These are phyloP conservation scores for Arachnopeziza araneosa DNA, from an alignment of 2,329 filamentous ascomycete species.

Conservation along the genomic window DNA sequence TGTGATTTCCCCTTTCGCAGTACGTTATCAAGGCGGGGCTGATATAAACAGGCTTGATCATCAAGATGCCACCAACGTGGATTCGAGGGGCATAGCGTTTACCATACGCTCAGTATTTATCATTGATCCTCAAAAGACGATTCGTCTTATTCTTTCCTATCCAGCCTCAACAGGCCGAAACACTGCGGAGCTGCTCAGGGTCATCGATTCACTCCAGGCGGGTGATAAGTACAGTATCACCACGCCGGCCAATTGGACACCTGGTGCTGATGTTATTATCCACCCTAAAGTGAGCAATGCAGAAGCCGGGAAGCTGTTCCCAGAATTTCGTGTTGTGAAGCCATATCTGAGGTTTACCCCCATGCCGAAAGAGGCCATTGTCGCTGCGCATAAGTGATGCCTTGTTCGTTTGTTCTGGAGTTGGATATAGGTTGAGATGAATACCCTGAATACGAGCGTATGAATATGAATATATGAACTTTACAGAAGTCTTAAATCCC, in stretches of 20 bases:
- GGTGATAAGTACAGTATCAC: constrained; percentile 85
- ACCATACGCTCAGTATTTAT: constrained; percentile 94
- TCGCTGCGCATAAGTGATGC: constrained; percentile 12
- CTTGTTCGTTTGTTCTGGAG: neutral
- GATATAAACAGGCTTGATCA: constrained; percentile 58
- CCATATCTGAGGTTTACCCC: constrained; percentile 70
- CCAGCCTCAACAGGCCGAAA: constrained; percentile 83
- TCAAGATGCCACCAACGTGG: constrained; percentile 76
- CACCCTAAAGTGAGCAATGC: constrained; percentile 76
- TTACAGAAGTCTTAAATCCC: too few relatives aligned
- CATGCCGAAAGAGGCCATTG: constrained; percentile 48
- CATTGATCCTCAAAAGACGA: constrained; percentile 90
- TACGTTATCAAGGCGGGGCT: constrained; percentile 1
- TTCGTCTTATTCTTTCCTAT: constrained; percentile 88
- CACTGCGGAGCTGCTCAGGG: constrained; percentile 71
- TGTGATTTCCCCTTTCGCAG: constrained; percentile 43
- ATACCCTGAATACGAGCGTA: neutral
- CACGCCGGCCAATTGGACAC: constrained; percentile 85
- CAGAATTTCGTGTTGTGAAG: constrained; percentile 64
- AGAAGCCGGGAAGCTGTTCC: constrained; percentile 84
- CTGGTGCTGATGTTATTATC: constrained; percentile 88
- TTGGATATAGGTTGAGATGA: neutral
- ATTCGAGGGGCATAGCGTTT: constrained; percentile 78
- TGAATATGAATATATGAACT: neutral
- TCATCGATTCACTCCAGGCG: constrained; percentile 73